phyloP scores from a whole-genome alignment of 495 filamentous ascomycete genomes.

The Aspergillus panamensis region DNA sequence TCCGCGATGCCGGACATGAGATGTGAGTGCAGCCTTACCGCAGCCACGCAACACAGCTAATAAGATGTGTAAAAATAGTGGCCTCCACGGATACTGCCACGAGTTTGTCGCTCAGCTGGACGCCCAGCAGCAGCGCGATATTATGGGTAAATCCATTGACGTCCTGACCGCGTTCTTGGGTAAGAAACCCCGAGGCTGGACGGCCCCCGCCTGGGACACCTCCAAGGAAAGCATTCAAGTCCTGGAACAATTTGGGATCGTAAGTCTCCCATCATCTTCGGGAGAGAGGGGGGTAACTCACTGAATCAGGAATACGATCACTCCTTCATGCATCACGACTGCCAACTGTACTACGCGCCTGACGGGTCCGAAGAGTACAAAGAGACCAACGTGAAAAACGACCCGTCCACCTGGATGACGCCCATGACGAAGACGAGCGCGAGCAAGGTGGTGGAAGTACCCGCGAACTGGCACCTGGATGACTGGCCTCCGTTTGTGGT shows the following conservation, averaged over 20 bases:
- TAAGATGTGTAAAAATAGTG: slow-evolving; percentile 17
- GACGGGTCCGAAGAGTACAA: slow-evolving; percentile 39
- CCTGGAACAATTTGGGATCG: slow-evolving; percentile 48
- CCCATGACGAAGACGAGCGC: slow-evolving; percentile 36
- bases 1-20: slow-evolving; percentile 53
- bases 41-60: neutral
- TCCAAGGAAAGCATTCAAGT: slow-evolving; percentile 47
- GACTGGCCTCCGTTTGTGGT: slow-evolving; percentile 49
- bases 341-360: slow-evolving; percentile 51
- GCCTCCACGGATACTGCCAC: slow-evolving; percentile 57
- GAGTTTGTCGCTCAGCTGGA: slow-evolving; percentile 50
- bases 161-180: slow-evolving; percentile 43
- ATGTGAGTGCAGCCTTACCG: slow-evolving; percentile 26
- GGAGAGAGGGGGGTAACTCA: neutral
- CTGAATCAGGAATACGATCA: slow-evolving; percentile 41
- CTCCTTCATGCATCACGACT: slow-evolving; percentile 54
- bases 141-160: slow-evolving; percentile 48
- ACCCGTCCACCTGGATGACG: slow-evolving; percentile 56
- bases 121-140: slow-evolving; percentile 48
- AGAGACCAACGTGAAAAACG: slow-evolving; percentile 48
- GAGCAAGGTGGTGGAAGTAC: slow-evolving; percentile 49
- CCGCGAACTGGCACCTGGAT: slow-evolving; percentile 55
- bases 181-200: slow-evolving; percentile 48
- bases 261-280: neutral
- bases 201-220: slow-evolving; percentile 52